A percentile compares a stretch with the other conserved stretches of the same genome.
phyloP scores from a whole-genome alignment of 495 filamentous ascomycete genomes.

The Podospora australis region DNA sequence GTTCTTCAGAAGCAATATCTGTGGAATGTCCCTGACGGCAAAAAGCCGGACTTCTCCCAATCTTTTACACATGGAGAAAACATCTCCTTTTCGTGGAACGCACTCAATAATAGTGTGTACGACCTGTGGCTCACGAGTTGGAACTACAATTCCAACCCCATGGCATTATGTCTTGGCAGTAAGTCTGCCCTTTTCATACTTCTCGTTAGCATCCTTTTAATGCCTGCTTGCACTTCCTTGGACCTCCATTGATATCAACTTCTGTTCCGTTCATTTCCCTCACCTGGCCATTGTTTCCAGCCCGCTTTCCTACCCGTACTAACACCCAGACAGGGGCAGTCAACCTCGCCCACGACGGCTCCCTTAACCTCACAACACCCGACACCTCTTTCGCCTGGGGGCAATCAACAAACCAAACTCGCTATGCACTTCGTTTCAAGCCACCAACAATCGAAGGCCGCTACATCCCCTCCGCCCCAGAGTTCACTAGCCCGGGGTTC shows the following conservation, averaged over 20 bases:
- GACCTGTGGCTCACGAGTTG: slow-evolving; percentile 19
- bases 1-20: slow-evolving; percentile 6
- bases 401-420: background rate
- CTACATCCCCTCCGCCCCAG: slow-evolving; percentile 6
- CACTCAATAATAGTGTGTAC: slow-evolving; percentile 18
- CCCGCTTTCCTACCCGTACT: too few relatives aligned
- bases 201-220: too few relatives aligned
- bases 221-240: too few relatives aligned
- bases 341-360: slow-evolving; percentile 14
- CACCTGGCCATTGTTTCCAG: too few relatives aligned
- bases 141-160: slow-evolving; percentile 3
- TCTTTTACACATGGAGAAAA: slow-evolving; percentile 10
- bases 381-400: slow-evolving; percentile 3
- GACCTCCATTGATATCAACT: too few relatives aligned
- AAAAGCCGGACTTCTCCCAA: slow-evolving; percentile 12
- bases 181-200: background rate
- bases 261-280: too few relatives aligned
- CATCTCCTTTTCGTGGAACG: slow-evolving; percentile 20
- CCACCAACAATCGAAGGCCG: slow-evolving; percentile 6
- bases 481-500: slow-evolving; percentile 12
- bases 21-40: slow-evolving; percentile 14
- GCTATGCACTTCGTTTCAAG: slow-evolving; percentile 16
- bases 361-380: slow-evolving; percentile 8
- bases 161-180: slow-evolving; percentile 13
- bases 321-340: slow-evolving; percentile 7